Evolutionary conservation across 352 stramenopile species (phyloP).

Genomic region (Phytophthora hibernalis): DNA sequence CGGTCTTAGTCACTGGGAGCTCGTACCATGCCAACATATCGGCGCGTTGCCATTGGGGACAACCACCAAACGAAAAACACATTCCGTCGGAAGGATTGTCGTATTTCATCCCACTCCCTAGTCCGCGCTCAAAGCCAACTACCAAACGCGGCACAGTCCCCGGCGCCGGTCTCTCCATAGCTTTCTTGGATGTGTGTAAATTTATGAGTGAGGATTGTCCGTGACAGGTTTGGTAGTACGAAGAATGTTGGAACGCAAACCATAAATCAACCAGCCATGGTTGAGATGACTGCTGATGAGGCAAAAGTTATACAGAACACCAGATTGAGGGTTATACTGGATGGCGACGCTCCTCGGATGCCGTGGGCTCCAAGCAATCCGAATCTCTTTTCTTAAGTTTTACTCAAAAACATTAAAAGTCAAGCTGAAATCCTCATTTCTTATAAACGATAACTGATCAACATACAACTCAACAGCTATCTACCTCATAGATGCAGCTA

Average conservation of each 20-base stretch:
- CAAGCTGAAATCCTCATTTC: not conserved
- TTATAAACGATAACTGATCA: not conserved
- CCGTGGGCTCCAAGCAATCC: not conserved
- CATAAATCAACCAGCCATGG: not conserved
- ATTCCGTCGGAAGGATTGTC: not conserved
- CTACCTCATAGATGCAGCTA: not conserved
- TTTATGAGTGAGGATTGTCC: too few species aligned
- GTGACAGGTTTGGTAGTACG: not conserved
- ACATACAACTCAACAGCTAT: not conserved
- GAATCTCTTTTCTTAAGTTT: too few species aligned
- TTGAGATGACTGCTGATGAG: not conserved
- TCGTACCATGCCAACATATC: not conserved
- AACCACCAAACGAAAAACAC: not conserved
- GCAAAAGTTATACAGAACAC: not conserved
- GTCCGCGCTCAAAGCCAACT: not conserved
- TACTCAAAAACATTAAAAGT: not conserved
- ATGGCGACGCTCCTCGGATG: not conserved
- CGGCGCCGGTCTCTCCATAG: not conserved
- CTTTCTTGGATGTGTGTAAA: not conserved
- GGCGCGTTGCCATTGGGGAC: not conserved
- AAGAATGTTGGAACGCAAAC: not conserved
- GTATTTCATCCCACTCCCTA: not conserved
- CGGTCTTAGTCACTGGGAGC: not conserved
- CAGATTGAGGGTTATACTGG: not conserved
- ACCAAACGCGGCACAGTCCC: not conserved